Conservation (phyloP, 1,139 yeast species). For the Saccharomyces hybrid region DNA sequence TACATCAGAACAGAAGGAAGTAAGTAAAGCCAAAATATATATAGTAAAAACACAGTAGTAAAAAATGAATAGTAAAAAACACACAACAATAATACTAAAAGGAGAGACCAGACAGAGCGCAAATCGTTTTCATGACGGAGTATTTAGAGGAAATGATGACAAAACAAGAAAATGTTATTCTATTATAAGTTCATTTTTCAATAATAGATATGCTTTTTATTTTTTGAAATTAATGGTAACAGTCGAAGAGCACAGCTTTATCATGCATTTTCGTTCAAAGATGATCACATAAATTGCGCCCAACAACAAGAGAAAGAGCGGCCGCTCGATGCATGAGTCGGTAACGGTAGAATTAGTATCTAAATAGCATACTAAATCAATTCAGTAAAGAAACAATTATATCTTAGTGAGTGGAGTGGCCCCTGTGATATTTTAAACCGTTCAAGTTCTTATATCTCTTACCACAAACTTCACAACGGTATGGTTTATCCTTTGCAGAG, state of each 20-base stretch:
- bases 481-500: constrained; percentile 95
- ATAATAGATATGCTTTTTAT: neutral
- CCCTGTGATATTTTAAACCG: constrained; percentile 94
- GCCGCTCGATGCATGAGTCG: neutral
- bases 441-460: constrained; percentile 92
- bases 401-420: constrained; percentile 83
- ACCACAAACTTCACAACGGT: constrained; percentile 96
- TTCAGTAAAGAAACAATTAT: neutral
- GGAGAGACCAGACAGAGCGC: neutral
- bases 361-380: neutral
- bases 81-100: neutral
- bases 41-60: neutral
- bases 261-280: neutral
- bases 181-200: neutral
- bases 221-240: neutral
- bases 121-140: neutral
- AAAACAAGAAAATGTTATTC: neutral
- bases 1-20: neutral
- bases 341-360: neutral
- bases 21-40: neutral
- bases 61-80: constrained; percentile 1
- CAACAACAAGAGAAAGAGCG: neutral
- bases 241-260: neutral
- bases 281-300: neutral
- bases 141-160: neutral